These are phyloP conservation scores for Colletotrichum sp. DNA, from an alignment of 2,329 filamentous ascomycete genomes.

Conservation along the genomic window DNA sequence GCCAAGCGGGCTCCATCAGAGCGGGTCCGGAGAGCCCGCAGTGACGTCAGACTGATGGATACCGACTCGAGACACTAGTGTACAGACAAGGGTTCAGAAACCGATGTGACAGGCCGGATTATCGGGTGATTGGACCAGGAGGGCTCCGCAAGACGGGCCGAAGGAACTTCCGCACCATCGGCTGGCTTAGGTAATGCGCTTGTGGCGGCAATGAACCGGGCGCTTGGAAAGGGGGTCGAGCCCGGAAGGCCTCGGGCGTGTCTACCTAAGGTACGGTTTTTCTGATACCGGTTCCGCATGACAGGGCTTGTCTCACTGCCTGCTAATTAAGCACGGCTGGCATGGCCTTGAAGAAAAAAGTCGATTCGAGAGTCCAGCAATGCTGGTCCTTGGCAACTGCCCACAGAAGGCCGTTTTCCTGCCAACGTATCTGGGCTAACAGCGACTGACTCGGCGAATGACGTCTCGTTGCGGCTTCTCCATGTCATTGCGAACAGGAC, in stretches of 20 bases:
- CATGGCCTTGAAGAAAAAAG: not conserved
- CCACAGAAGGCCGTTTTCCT: not conserved
- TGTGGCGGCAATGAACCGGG: not conserved
- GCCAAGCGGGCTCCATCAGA: not conserved
- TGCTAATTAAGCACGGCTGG: not conserved
- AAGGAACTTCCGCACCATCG: not conserved
- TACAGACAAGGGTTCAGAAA: not conserved
- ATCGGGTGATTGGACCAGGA: not conserved
- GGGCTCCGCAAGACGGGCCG: conserved; percentile 8
- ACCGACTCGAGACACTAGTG: not conserved
- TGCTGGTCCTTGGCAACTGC: not conserved
- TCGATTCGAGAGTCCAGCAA: not conserved
- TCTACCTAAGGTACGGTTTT: not conserved
- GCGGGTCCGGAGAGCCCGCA: conserved; percentile 4
- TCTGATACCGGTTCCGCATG: not conserved
- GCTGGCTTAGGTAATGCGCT: not conserved
- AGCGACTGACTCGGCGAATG: conserved; percentile 6
- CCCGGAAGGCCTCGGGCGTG: conserved; percentile 2
- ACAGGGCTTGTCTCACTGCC: not conserved
- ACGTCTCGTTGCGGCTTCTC: not conserved
- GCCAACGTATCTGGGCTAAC: not conserved
- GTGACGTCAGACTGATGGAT: not conserved
- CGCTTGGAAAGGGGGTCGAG: not conserved
- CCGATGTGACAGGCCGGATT: not conserved
- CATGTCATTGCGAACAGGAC: not conserved